phyloP scores from a whole-genome alignment of 225 moss, liverwort and hornwort genomes.

The Physcomitrellopsis africana region DNA sequence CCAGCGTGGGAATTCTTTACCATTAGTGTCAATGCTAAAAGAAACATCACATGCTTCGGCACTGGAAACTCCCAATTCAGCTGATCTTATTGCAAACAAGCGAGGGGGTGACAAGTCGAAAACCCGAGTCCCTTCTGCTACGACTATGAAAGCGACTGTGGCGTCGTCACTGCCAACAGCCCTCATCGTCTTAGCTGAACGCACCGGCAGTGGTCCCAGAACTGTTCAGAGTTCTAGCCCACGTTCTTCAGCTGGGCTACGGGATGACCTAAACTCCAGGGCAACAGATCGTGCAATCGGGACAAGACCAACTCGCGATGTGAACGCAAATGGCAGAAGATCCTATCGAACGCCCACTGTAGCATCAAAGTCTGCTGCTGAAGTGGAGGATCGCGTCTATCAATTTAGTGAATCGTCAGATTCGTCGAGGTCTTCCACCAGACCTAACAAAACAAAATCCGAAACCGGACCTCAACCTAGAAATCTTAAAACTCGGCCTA shows the following conservation, averaged over 20 bases:
- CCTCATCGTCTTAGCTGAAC: conserved; percentile 28
- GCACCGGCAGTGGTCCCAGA: conserved; percentile 23
- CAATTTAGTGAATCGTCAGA: neutral
- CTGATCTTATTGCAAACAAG: conserved; percentile 5
- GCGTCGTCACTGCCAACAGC: neutral
- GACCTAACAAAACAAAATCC: conserved; percentile 18
- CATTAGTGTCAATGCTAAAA: conserved; percentile 42
- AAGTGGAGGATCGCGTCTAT: too few relatives aligned
- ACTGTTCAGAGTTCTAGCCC: conserved; percentile 21
- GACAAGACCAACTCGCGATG: too few relatives aligned
- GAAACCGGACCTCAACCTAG: conserved; percentile 33
- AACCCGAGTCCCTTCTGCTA: conserved; percentile 33
- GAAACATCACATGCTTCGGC: conserved; percentile 29
- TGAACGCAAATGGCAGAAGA: too few relatives aligned
- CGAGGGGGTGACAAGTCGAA: conserved; percentile 22
- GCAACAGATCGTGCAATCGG: too few relatives aligned
- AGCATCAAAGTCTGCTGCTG: too few relatives aligned
- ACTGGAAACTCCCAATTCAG: conserved; percentile 25
- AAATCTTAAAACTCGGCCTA: conserved; percentile 23
- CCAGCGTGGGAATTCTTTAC: conserved; percentile 39
- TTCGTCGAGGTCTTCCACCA: conserved; percentile 26
- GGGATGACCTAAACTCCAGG: conserved; percentile 1
- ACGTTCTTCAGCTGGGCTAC: conserved; percentile 25
- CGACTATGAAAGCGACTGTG: conserved; percentile 15
- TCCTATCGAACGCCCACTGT: too few relatives aligned